Percentiles rank a stretch among this genome's conserved stretches.
phyloP scores from a whole-genome alignment of 305 asterid genomes.

The Solanum hybrid region DNA sequence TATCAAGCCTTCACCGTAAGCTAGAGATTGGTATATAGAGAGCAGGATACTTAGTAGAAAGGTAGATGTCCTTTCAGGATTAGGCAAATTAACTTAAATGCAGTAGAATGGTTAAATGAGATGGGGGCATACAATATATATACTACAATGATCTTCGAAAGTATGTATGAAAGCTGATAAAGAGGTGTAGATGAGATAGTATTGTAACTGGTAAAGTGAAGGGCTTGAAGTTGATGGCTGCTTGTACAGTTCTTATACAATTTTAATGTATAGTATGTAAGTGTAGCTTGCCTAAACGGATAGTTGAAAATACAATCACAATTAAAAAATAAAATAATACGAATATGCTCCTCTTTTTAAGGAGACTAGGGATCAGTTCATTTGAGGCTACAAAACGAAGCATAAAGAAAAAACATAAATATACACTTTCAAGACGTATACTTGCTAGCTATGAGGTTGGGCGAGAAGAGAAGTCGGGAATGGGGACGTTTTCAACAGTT shows the following conservation, averaged over 20 bases:
- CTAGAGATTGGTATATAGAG: not conserved
- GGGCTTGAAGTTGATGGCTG: not conserved
- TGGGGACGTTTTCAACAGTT: not conserved
- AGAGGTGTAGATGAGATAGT: not conserved
- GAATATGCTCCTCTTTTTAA: not conserved
- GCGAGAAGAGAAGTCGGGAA: not conserved
- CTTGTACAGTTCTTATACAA: not conserved
- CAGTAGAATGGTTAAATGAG: not conserved
- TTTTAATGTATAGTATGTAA: not conserved
- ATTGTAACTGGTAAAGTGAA: not conserved
- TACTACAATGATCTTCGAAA: not conserved
- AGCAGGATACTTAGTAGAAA: not conserved
- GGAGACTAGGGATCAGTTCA: not conserved
- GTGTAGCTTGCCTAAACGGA: not conserved
- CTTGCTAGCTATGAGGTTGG: not conserved
- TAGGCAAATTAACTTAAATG: not conserved
- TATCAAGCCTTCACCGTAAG: conserved; percentile 19
- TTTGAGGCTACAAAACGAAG: not conserved
- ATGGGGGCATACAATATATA: not conserved
- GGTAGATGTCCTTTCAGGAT: not conserved
- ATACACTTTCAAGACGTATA: not conserved
- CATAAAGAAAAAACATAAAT: not conserved
- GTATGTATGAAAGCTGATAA: not conserved
- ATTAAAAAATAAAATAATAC: not conserved
- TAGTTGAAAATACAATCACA: not conserved